Evolutionary conservation across 805 yeast genomes (phyloP), one percentile per base, ranked within the genome.

Genomic region (Sugiyamaella chiloensis): DNA sequence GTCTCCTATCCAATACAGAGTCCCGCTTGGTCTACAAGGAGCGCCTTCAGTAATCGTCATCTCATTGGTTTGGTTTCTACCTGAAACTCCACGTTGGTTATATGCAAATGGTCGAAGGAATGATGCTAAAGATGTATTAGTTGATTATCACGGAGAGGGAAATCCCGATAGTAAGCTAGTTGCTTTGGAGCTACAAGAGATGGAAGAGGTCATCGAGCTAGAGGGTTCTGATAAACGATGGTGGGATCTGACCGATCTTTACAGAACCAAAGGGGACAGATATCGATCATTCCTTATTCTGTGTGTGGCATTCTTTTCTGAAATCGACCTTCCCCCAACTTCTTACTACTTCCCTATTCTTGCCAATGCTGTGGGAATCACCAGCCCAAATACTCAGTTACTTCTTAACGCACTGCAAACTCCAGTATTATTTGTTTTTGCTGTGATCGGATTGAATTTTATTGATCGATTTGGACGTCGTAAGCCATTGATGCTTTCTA

Each of bases 1-100:
- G 80, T 48, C 52, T 5, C 37, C 37, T 11, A 63, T 71, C 32
- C 69, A 81, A 17, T 55, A 50, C 52, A 34, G 31, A 12, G 24
- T 50, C 30, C 58, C 58, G 4, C 23, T 44, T 4, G 52, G 52
- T 50, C 32, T 55, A 12, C 55, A 52, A 43, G 20, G 47, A 4
- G 29, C 50, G 2, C 44, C 39, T 23, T 34, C 52, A n/a, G 50
- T 47, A 14, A n/a, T 51, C 21, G 53, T 52, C 24, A n/a, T 44
- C 2, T 7, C 46, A 7, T 20, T 29, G 20, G 47, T 40, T 7
- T 32, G 26, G 45, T 47, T 50, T 24, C 19, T 55, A 14, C 59
- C 59, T n/a, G 58, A 55, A 44, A 45, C 55, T 27, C 59, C 59
- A 12, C 45, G 59, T 16, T 57, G 60, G 59, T 49, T 56, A 8